Evolutionary conservation across 2,329 filamentous ascomycete species (phyloP), one percentile per base, ranked within the genome.

Genomic region (Tolypocladium ophioglossoides): DNA sequence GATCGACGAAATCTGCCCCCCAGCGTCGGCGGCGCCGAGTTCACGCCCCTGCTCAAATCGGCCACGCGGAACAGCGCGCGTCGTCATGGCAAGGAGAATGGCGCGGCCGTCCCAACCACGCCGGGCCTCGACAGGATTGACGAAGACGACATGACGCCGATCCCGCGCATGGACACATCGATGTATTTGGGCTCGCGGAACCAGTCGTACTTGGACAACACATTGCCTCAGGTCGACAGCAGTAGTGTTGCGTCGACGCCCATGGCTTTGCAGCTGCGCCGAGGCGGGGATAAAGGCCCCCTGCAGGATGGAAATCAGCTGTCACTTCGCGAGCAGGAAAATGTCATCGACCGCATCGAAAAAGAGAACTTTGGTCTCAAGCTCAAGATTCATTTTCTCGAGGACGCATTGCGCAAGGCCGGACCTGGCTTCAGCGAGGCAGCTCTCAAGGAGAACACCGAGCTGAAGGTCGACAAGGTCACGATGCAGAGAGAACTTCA

Each of bases 341-440:
- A 90, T 62, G 87, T 94, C 61, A 92, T 99, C 62, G 89, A 96
- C 72, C 89, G 89, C 66, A 92, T 99, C 63, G 91, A 96, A 67
- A 99, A 99, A 74, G 94, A 97, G 66, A 99, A 99, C 66, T 99
- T 97, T 67, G 90, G 90, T 27, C 78, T 99, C 53, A 97, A 97
- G 71, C 80, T 97, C 62, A 96, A 96, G 70, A 96, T 97, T 52
- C 91, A 97, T 70, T 99, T 95, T 68, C 79, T 99, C 54, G 91
- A 99, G 68, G 90, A 97, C 62, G 89, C 89, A 16, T 73, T 99
- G 51, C 83, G 86, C 52, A 96, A 95, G 68, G 83, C 87, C 53
- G 92, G 92, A 0, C 91, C 89, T 9, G 90, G 91, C 54, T 94
- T 91, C 74, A 95, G 91, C 64, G 87, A 95, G 68, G 84, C 84